These are phyloP conservation scores for Stemphylium lycopersici DNA, from an alignment of 2,329 filamentous ascomycete genomes.

Conservation along the genomic window DNA sequence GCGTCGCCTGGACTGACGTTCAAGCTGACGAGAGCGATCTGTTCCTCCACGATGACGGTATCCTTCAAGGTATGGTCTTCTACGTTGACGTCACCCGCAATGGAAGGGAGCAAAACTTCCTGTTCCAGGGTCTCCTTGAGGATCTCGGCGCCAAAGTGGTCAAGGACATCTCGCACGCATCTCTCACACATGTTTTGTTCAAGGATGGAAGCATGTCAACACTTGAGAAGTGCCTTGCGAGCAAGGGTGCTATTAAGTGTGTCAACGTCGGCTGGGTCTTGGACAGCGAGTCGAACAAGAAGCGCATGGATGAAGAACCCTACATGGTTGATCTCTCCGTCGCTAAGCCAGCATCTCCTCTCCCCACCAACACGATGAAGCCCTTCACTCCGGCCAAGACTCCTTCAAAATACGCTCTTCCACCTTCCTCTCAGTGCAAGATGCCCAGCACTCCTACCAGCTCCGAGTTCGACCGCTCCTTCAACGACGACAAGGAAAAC, in stretches of 20 bases:
- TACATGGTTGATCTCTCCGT: slow-evolving; percentile 41
- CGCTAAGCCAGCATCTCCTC: slow-evolving; percentile 29
- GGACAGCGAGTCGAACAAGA: slow-evolving; percentile 57
- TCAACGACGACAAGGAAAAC: slow-evolving; percentile 41
- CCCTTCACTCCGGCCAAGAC: slow-evolving; percentile 42
- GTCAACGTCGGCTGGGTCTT: slow-evolving; percentile 89
- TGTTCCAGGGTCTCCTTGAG: slow-evolving; percentile 78
- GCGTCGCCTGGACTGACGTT: slow-evolving; percentile 40
- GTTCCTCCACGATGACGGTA: slow-evolving; percentile 33
- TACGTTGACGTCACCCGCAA: slow-evolving; percentile 85
- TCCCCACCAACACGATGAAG: slow-evolving; percentile 23
- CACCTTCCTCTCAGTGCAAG: slow-evolving; percentile 29
- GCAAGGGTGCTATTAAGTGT: slow-evolving; percentile 77
- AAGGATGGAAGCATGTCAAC: slow-evolving; percentile 85
- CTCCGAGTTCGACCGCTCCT: slow-evolving; percentile 38
- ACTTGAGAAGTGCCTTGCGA: slow-evolving; percentile 77
- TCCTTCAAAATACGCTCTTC: slow-evolving; percentile 35
- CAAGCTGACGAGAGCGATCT: slow-evolving; percentile 28
- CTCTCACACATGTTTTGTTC: slow-evolving; percentile 87
- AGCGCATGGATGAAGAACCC: slow-evolving; percentile 39
- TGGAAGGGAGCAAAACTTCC: slow-evolving; percentile 62
- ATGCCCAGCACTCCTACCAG: slow-evolving; percentile 36
- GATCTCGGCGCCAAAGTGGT: slow-evolving; percentile 84
- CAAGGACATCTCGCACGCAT: slow-evolving; percentile 69
- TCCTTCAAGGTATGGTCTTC: slow-evolving; percentile 68